Evolutionary conservation across 495 filamentous ascomycete genomes (phyloP).

Genomic region (Aspergillus conjunctus): DNA sequence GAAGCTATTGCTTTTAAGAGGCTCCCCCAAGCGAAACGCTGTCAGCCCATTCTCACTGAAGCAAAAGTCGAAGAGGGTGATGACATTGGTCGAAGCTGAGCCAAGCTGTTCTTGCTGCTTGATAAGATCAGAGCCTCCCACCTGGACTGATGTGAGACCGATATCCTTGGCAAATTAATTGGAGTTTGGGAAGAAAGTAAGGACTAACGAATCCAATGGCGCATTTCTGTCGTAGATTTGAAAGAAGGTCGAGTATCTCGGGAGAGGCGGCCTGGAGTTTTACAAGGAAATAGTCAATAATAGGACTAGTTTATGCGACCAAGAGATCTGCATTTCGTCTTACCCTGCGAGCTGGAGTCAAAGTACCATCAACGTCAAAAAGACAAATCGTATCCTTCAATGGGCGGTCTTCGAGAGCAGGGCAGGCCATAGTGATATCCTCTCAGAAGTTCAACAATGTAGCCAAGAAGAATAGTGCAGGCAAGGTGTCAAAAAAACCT

Average conservation of each 20-base stretch:
- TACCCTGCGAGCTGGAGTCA: slow-evolving; percentile 77
- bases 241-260: slow-evolving; percentile 81
- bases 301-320: not conserved
- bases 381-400: slow-evolving; percentile 87
- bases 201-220: slow-evolving; percentile 78
- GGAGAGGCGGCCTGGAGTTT: slow-evolving; percentile 59
- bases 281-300: slow-evolving; percentile 16
- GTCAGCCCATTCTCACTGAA: slow-evolving; percentile 95
- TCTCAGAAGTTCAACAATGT: not conserved
- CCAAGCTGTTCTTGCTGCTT: slow-evolving; percentile 98
- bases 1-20: slow-evolving; percentile 75
- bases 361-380: slow-evolving; percentile 91
- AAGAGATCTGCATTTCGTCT: slow-evolving; percentile 22
- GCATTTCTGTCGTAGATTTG: slow-evolving; percentile 78
- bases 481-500: too few relatives aligned
- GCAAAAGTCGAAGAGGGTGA: slow-evolving; percentile 88
- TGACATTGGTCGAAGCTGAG: slow-evolving; percentile 61
- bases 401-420: slow-evolving; percentile 76
- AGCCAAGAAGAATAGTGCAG: too few relatives aligned
- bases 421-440: slow-evolving; percentile 53
- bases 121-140: slow-evolving; percentile 80
- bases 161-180: not conserved
- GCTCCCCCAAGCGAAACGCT: slow-evolving; percentile 77
- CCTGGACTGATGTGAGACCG: slow-evolving; percentile 31
- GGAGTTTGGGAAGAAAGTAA: slow-evolving; percentile 8